Conservation (phyloP, 805 yeast genomes). For the Groenewaldozyma tartarivorans region DNA sequence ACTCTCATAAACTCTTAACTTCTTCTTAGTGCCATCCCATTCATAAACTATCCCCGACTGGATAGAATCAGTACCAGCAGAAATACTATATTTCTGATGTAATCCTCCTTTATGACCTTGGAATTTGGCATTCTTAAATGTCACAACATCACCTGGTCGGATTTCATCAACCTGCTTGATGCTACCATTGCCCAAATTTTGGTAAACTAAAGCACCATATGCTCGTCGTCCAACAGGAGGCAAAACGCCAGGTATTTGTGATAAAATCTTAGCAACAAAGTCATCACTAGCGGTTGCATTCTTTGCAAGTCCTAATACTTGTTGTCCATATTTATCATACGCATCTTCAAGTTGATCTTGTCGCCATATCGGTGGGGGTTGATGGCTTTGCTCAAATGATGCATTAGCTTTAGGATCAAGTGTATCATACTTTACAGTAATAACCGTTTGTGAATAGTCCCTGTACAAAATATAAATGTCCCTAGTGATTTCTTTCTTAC, state of each 20-base stretch:
- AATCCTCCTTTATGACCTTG: conserved; percentile 49
- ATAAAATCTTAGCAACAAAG: conserved; percentile 26
- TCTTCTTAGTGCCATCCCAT: conserved; percentile 59
- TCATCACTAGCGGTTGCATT: conserved; percentile 9
- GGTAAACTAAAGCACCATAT: conserved; percentile 65
- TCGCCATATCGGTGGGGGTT: conserved; percentile 36
- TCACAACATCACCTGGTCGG: conserved; percentile 75
- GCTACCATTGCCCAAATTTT: conserved; percentile 40
- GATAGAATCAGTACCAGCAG: conserved; percentile 50
- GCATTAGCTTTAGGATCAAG: conserved; percentile 46
- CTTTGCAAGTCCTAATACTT: conserved; percentile 38
- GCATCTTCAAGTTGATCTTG: conserved; percentile 41
- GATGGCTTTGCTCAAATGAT: conserved; percentile 26
- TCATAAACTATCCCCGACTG: conserved; percentile 56
- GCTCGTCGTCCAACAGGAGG: conserved; percentile 57
- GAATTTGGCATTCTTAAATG: conserved; percentile 67
- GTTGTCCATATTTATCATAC: conserved; percentile 42
- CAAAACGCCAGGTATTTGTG: conserved; percentile 35
- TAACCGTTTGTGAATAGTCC: conserved; percentile 58
- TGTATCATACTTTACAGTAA: conserved; percentile 48
- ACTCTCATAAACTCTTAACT: conserved; percentile 26
- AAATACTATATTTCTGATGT: conserved; percentile 46
- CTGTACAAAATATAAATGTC: conserved; percentile 65
- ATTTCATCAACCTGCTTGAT: conserved; percentile 51
- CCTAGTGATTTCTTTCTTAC: conserved; percentile 39